Conservation (phyloP, 768 basidiomycete genomes). For the Cantharellus anzutake region DNA sequence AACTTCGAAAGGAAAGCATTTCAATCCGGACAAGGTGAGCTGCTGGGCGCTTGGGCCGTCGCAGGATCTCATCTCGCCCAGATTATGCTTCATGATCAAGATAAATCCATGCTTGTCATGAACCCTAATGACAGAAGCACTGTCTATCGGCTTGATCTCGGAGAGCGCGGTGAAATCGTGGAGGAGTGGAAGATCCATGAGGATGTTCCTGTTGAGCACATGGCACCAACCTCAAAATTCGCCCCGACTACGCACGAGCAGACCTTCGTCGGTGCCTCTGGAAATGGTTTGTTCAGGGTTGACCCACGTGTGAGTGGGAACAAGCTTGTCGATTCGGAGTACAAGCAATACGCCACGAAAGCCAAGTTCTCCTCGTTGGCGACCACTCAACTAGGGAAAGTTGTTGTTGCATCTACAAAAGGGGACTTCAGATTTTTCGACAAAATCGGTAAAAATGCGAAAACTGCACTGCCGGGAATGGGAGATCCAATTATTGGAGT, state of each 20-base stretch:
- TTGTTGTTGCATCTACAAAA: slow-evolving; percentile 91
- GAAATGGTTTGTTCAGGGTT: slow-evolving; percentile 92
- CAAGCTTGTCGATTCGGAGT: slow-evolving; percentile 87
- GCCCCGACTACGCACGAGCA: slow-evolving; percentile 85
- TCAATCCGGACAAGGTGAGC: slow-evolving; percentile 69
- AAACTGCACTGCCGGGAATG: slow-evolving; percentile 87
- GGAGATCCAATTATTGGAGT: slow-evolving; percentile 92
- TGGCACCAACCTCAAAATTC: slow-evolving; percentile 86
- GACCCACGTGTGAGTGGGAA: slow-evolving; percentile 85
- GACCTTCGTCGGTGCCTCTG: slow-evolving; percentile 82
- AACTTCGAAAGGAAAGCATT: slow-evolving; percentile 61
- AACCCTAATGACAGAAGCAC: slow-evolving; percentile 65
- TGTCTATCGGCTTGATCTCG: slow-evolving; percentile 79
- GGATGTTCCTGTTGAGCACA: slow-evolving; percentile 64
- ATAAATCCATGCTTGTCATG: slow-evolving; percentile 86
- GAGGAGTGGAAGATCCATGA: slow-evolving; percentile 99
- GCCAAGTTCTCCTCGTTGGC: slow-evolving; percentile 87
- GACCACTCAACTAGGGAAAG: slow-evolving; percentile 68
- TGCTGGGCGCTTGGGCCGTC: background rate
- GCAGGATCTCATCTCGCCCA: slow-evolving; percentile 16
- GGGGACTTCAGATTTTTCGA: slow-evolving; percentile 94
- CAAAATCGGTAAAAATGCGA: slow-evolving; percentile 93
- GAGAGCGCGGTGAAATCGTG: slow-evolving; percentile 75
- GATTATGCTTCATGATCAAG: slow-evolving; percentile 96
- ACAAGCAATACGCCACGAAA: slow-evolving; percentile 90